phyloP scores from a whole-genome alignment of 345 rosid genomes.

The Mallotus nudiflorus region DNA sequence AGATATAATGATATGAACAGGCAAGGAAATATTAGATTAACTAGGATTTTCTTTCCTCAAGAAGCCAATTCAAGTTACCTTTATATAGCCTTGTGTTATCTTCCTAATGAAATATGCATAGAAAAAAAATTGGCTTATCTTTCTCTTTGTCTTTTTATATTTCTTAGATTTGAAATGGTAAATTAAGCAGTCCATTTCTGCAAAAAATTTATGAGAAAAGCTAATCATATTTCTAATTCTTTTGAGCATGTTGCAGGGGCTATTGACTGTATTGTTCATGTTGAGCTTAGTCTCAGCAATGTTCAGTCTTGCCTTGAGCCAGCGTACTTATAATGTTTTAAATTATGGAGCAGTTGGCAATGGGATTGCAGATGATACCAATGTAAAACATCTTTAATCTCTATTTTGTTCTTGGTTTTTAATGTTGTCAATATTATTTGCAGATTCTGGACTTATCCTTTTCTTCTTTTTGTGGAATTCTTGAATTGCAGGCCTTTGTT shows the following conservation, averaged over 20 bases:
- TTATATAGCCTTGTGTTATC: too few relatives aligned
- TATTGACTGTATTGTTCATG: neutral
- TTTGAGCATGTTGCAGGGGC: neutral
- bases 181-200: neutral
- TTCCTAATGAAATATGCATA: neutral
- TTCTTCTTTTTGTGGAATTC: neutral
- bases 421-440: too few relatives aligned
- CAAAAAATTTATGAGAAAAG: too few relatives aligned
- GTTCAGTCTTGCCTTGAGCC: neutral
- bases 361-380: slow-evolving; percentile 21
- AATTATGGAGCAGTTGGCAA: slow-evolving; percentile 1
- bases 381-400: slow-evolving; percentile 9
- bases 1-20: too few relatives aligned
- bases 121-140: neutral
- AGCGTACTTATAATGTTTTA: neutral
- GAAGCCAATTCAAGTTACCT: too few relatives aligned
- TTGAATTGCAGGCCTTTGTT: slow-evolving; percentile 33
- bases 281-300: neutral
- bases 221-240: too few relatives aligned
- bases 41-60: too few relatives aligned
- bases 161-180: neutral
- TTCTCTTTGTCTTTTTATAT: neutral
- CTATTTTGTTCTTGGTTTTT: too few relatives aligned
- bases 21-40: too few relatives aligned
- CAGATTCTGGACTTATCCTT: too few relatives aligned